Evolutionary conservation across 306 rosid species (phyloP).

Genomic region (Malus fusca): DNA sequence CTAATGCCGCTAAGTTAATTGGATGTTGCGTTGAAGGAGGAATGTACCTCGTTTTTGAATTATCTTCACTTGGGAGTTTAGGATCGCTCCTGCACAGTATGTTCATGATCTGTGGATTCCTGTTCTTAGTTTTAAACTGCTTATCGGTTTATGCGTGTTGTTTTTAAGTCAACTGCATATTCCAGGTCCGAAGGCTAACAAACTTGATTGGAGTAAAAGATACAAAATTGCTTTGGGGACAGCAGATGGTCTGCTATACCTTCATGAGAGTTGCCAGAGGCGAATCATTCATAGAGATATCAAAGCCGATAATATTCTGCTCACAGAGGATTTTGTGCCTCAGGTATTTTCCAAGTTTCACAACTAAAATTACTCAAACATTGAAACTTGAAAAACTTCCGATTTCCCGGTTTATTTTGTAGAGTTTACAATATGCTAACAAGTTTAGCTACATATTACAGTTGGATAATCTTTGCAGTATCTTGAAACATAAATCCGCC

Average conservation of each 20-base stretch:
- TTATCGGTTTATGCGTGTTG: constrained; percentile 9
- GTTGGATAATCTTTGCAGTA: neutral
- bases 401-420: neutral
- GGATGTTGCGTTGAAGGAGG: constrained; percentile 71
- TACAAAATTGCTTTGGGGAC: constrained; percentile 57
- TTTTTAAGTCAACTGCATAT: neutral
- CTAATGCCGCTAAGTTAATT: constrained; percentile 60
- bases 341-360: constrained; percentile 40
- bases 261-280: constrained; percentile 65
- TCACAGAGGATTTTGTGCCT: constrained; percentile 64
- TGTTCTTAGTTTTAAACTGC: neutral
- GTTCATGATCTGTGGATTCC: constrained; percentile 13
- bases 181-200: constrained; percentile 38
- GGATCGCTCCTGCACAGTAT: constrained; percentile 71
- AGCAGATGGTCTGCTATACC: constrained; percentile 71
- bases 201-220: constrained; percentile 63
- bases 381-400: neutral
- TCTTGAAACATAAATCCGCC: too few species aligned
- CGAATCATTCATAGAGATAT: constrained; percentile 82
- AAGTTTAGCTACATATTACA: neutral
- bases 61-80: constrained; percentile 65
- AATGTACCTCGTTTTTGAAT: constrained; percentile 60
- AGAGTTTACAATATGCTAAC: neutral
- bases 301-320: constrained; percentile 69
- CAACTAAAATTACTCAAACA: neutral